Evolutionary conservation across 106 monocot genomes (phyloP).

Genomic region (Acorus calamus): DNA sequence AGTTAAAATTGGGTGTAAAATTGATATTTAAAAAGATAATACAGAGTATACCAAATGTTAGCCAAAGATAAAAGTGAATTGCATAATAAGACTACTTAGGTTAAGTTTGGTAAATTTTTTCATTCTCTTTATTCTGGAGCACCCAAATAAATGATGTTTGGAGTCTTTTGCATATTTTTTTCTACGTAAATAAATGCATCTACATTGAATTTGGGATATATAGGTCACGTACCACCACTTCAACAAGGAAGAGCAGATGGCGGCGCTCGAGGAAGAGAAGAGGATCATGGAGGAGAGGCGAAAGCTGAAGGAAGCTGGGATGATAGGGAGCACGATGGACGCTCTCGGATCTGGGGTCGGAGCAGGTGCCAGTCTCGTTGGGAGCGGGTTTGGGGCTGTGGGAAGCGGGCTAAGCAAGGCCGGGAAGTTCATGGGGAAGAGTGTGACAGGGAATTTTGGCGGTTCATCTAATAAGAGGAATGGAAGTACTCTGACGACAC

Average conservation of each 20-base stretch:
- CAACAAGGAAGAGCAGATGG: constrained; percentile 63
- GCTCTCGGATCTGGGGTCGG: constrained; percentile 70
- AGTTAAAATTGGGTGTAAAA: too few species aligned
- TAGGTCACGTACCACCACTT: constrained; percentile 74
- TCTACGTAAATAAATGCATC: too few species aligned
- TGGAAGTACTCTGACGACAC: constrained; percentile 3
- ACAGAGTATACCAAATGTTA: too few species aligned
- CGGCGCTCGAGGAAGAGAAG: constrained; percentile 62
- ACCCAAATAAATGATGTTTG: too few species aligned
- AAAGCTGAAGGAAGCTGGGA: constrained; percentile 68
- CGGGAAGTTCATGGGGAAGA: constrained; percentile 67
- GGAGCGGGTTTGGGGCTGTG: constrained; percentile 45
- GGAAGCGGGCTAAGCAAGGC: constrained; percentile 63
- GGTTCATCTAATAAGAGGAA: constrained; percentile 28
- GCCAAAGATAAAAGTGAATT: too few species aligned
- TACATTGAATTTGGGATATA: neutral
- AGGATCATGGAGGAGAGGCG: constrained; percentile 53
- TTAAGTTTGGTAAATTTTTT: too few species aligned
- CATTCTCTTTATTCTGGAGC: too few species aligned
- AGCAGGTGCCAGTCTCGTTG: constrained; percentile 32
- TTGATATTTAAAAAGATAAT: too few species aligned
- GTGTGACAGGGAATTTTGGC: constrained; percentile 32
- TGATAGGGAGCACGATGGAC: constrained; percentile 86
- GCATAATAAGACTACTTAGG: too few species aligned
- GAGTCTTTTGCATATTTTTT: too few species aligned